Evolutionary conservation across 1,284 basidiomycete species (phyloP).

Genomic region (Inonotus obliquus): DNA sequence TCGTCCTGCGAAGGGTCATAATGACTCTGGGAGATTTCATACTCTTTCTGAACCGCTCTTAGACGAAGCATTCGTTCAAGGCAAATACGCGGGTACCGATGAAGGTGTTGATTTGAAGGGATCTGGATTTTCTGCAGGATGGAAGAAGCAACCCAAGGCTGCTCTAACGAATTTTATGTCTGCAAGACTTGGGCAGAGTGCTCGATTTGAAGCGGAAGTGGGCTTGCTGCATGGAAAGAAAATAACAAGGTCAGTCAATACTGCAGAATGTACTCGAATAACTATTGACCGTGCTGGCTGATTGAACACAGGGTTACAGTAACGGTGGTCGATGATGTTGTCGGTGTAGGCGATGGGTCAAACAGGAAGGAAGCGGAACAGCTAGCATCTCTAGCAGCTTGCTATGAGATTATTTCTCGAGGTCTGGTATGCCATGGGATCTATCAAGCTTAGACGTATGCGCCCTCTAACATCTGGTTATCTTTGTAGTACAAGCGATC

Average conservation of each 20-base stretch:
- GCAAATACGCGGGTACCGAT: background rate
- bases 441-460: background rate
- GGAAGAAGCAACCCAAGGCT: conserved; percentile 14
- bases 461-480: conserved; percentile 11
- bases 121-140: conserved; percentile 1
- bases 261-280: background rate
- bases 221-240: conserved; percentile 7
- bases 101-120: background rate
- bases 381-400: conserved; percentile 68
- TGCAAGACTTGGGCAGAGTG: background rate
- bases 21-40: background rate
- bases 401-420: conserved; percentile 61
- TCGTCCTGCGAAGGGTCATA: background rate
- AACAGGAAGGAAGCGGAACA: conserved; percentile 69
- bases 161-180: conserved; percentile 15
- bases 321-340: conserved; percentile 39
- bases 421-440: conserved; percentile 43
- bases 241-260: conserved; percentile 27
- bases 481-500: conserved; percentile 25
- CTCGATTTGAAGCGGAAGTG: background rate
- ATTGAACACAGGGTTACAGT: conserved; percentile 41
- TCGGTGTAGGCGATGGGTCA: conserved; percentile 60
- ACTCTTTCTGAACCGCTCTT: conserved; percentile 8
- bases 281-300: background rate
- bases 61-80: conserved; percentile 10